Conservation (phyloP, 1,139 yeast species). For the Scheffersomyces parashehatae region DNA sequence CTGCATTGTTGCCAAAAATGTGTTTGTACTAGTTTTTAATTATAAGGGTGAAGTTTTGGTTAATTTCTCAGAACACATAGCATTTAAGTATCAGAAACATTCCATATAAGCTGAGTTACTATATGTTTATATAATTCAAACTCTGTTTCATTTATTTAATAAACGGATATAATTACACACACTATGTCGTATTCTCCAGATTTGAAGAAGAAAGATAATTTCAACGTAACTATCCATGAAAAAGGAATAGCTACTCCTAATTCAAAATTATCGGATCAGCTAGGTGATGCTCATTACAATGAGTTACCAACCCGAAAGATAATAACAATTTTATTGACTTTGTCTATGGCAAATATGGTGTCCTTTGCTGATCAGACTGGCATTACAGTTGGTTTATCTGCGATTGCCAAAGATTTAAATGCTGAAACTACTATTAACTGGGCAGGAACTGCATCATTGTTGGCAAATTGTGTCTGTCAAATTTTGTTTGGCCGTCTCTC, state of each 20-base stretch:
- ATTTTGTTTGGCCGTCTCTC: constrained; percentile 43
- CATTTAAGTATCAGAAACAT: no score
- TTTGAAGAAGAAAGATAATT: constrained; percentile 5
- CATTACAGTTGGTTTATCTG: constrained; percentile 43
- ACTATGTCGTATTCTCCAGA: no score
- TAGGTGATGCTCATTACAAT: constrained; percentile 41
- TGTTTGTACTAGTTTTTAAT: no score
- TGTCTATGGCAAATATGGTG: constrained; percentile 28
- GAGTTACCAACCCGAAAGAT: constrained; percentile 32
- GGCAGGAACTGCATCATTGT: constrained; percentile 49
- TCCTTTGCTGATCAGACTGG: constrained; percentile 44
- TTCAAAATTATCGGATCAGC: constrained; percentile 24
- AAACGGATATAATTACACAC: no score
- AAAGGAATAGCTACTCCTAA: not conserved
- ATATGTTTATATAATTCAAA: no score
- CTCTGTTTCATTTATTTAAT: no score
- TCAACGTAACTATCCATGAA: constrained; percentile 4
- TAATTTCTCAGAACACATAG: no score
- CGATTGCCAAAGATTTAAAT: constrained; percentile 37
- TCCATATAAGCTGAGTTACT: no score
- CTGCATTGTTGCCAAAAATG: no score
- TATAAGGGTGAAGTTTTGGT: no score
- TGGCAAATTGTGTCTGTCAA: constrained; percentile 48
- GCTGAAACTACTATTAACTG: constrained; percentile 43
- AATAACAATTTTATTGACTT: constrained; percentile 25